Evolutionary conservation across 2,329 filamentous ascomycete species (phyloP), one percentile per base, ranked within the genome.

Genomic region (Endocalyx cinctus): DNA sequence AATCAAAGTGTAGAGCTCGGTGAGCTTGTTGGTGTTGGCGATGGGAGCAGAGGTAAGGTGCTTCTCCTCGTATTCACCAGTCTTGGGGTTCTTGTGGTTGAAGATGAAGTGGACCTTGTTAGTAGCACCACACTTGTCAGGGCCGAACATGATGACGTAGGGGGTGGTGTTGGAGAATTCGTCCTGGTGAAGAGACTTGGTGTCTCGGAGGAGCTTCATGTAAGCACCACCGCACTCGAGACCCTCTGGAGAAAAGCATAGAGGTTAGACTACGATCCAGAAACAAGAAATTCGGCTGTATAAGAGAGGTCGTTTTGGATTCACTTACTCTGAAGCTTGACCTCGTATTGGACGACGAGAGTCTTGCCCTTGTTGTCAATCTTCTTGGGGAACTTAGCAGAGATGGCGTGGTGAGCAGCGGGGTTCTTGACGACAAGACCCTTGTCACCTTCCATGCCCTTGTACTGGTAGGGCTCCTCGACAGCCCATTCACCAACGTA

Each of bases 21-120:
- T 85, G 45, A 87, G 83, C 82, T 96, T 97, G 71, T 81, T 75
- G 56, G 94, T 92, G 62, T 82, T 84, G 59, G 89, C 89, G 39
- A 82, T 75, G 42, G 92, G 89, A 46, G 90, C 83, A 54, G 76
- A 77, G 60, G 77, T 80, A 46, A 98, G 77, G 70, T 98, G 92
- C 83, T 98, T 98, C 85, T 98, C 92, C 78, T 98, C 90, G 58
- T 98, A 98, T 68, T 96, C 87, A 72, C 90, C 90, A 29, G 88
- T 96, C 85, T 95, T 96, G 61, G 92, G 92, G 80, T 97, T 98
- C 86, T 97, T 98, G 84, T 98, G 92, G 70, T 94, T 92, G 81
- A 98, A 94, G 66, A 98, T 98, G 72, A 98, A 95, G 67, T 80
- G 77, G 33, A 94, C 86, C 84, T 97, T 97, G 83, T 98, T 98